phyloP scores from a whole-genome alignment of 352 stramenopile species.

The Phytopythium mirpurense region DNA sequence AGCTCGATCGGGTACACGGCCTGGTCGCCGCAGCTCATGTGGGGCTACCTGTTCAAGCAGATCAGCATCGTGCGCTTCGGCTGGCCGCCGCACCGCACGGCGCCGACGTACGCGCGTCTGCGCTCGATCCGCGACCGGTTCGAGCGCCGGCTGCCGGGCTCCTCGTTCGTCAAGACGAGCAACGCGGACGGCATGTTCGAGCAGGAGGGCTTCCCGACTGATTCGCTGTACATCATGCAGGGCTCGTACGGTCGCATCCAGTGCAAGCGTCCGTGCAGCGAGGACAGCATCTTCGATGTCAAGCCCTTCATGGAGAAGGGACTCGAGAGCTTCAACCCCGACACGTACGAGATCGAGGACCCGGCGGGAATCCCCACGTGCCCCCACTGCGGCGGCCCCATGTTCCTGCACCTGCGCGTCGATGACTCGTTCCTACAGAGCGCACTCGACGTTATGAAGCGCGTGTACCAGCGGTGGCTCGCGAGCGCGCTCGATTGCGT shows the following conservation, averaged over 20 bases:
- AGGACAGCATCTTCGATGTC: conserved; percentile 44
- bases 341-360: conserved; percentile 55
- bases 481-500: conserved; percentile 22
- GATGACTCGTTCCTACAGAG: conserved; percentile 47
- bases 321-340: conserved; percentile 41
- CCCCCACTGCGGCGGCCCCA: conserved; percentile 35
- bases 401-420: conserved; percentile 47
- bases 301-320: conserved; percentile 49
- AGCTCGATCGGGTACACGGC: conserved; percentile 44
- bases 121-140: conserved; percentile 38
- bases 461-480: conserved; percentile 38
- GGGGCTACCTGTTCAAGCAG: conserved; percentile 63
- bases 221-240: conserved; percentile 55
- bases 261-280: conserved; percentile 34
- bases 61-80: conserved; percentile 48
- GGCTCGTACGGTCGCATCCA: conserved; percentile 61
- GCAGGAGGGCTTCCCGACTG: conserved; percentile 49
- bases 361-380: conserved; percentile 43
- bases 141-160: conserved; percentile 18
- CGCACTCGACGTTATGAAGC: conserved; percentile 26
- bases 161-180: conserved; percentile 60
- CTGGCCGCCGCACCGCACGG: conserved; percentile 42
- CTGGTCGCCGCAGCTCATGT: conserved; percentile 39
- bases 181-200: conserved; percentile 77
- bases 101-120: conserved; percentile 46